Base-by-base conservation (phyloP, 2,329 filamentous ascomycete species). In the Paraphoma chrysanthemicola region DNA sequence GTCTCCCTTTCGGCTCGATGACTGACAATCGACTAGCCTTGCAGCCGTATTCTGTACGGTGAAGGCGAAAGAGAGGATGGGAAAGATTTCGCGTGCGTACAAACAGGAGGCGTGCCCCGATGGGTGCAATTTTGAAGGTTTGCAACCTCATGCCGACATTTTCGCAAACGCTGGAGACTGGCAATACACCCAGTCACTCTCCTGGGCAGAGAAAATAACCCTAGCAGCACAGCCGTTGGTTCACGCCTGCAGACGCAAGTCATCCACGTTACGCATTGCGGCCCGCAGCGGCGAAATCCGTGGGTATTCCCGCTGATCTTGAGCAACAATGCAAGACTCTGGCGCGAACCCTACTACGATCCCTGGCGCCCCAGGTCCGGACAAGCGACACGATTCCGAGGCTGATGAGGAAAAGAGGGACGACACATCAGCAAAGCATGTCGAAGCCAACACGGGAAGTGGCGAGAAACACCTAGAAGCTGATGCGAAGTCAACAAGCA, bases 251-350 rank as follows among this genome's bases (percentile, higher is more conserved):
- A 17, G 16, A 42, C 44, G 48, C 46, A 47, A 33, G 30, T 54
- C 48, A 44, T 18, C 30, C 44, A 52, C 52, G 12, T 49, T 41
- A 36, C 39, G 43, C 47, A 36, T 43, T 48, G 46, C 58, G 55
- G 58, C 44, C 56, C 56, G 54, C 41, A 17, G 45, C 54, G 56
- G 52, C 49, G 48, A 11, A n/a, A n/a, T 55, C 48, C 53, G 41
- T 39, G 51, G 57, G 14, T 18, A 44, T 45, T 36, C 44, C 39
- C 43, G 38, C 39, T 38, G 44, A 33, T 11, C 12, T 48, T 30
- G 14, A 41, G 36, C 30, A 45, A 53, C 17, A 1, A 66, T 66
- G 63, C 54, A 56, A 33, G 18, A 36, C 29, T 4, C 50, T 38
- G 48, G 54, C 30, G 18, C 30, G 41, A 48, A 12, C 29, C 14